phyloP scores from a whole-genome alignment of 352 stramenopile genomes.

The Albugo candida region DNA sequence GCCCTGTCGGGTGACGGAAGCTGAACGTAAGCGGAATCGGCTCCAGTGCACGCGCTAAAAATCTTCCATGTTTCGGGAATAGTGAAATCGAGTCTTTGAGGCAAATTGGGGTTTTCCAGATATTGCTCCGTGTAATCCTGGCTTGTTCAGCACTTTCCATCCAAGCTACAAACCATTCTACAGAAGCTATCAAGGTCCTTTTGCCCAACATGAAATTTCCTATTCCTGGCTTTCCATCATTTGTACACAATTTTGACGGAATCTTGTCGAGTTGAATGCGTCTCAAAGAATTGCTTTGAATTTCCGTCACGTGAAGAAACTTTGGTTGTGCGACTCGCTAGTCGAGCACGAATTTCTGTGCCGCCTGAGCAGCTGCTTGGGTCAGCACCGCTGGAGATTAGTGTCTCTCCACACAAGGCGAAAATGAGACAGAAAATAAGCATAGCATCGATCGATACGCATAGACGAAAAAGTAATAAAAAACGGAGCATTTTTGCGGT shows the following conservation, averaged over 20 bases:
- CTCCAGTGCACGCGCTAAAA: constrained; percentile 42
- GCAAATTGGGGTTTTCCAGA: constrained; percentile 32
- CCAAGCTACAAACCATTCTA: constrained; percentile 3
- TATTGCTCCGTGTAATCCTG: constrained; percentile 39
- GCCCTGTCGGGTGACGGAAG: constrained; percentile 80
- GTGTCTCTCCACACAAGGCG: constrained; percentile 12
- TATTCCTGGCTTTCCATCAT: constrained; percentile 51
- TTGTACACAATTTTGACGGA: constrained; percentile 42
- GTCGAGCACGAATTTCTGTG: constrained; percentile 5
- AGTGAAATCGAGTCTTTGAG: constrained; percentile 38
- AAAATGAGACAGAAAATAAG: background rate
- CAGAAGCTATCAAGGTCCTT: constrained; percentile 49
- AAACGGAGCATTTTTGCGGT: constrained; percentile 49
- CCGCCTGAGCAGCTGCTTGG: constrained; percentile 27
- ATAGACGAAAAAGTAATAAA: constrained; percentile 42
- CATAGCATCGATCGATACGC: constrained; percentile 11
- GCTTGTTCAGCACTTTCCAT: constrained; percentile 25
- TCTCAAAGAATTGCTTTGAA: constrained; percentile 90
- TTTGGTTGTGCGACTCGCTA: constrained; percentile 35
- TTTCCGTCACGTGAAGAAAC: constrained; percentile 66
- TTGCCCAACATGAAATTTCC: constrained; percentile 55
- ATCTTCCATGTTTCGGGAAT: constrained; percentile 72
- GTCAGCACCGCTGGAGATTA: constrained; percentile 35
- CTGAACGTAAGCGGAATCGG: constrained; percentile 83
- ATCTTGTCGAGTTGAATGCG: constrained; percentile 29